Evolutionary conservation across 768 basidiomycete species (phyloP).

Genomic region (Panaeolus papilionaceus): DNA sequence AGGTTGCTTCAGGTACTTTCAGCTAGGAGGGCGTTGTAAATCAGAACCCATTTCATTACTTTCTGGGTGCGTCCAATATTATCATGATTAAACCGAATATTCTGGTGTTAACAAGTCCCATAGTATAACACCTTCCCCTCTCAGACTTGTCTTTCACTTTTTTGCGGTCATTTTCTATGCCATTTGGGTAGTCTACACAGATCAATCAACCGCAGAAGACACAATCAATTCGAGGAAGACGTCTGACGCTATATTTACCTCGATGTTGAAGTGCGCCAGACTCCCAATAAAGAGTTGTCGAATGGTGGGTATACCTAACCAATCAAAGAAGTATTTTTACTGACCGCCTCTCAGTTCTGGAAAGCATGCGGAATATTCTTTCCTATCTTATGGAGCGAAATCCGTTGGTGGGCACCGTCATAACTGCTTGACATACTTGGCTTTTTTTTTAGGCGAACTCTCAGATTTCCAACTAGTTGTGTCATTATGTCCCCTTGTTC

Average conservation of each 20-base stretch:
- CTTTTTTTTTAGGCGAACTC: no score
- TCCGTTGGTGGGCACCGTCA: conserved; percentile 68
- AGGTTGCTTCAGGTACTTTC: conserved; percentile 98
- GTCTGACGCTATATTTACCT: conserved; percentile 41
- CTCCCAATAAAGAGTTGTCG: conserved; percentile 64
- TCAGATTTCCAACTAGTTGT: no score
- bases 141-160: conserved; percentile 87
- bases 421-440: neutral
- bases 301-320: conserved; percentile 62
- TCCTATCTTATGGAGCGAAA: conserved; percentile 88
- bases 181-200: conserved; percentile 80
- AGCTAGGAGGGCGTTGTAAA: conserved; percentile 88
- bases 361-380: conserved; percentile 88
- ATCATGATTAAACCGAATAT: neutral
- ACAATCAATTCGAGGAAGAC: conserved; percentile 39
- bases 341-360: conserved; percentile 67
- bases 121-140: conserved; percentile 80
- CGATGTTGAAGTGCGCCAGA: conserved; percentile 69
- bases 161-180: conserved; percentile 96
- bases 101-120: conserved; percentile 9
- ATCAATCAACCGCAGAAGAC: conserved; percentile 26
- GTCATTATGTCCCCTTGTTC: no score
- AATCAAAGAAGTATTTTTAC: neutral
- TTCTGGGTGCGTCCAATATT: conserved; percentile 65
- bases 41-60: conserved; percentile 90